Evolutionary conservation across 1,139 yeast species (phyloP).

Genomic region (Protomyces pachydermus): DNA sequence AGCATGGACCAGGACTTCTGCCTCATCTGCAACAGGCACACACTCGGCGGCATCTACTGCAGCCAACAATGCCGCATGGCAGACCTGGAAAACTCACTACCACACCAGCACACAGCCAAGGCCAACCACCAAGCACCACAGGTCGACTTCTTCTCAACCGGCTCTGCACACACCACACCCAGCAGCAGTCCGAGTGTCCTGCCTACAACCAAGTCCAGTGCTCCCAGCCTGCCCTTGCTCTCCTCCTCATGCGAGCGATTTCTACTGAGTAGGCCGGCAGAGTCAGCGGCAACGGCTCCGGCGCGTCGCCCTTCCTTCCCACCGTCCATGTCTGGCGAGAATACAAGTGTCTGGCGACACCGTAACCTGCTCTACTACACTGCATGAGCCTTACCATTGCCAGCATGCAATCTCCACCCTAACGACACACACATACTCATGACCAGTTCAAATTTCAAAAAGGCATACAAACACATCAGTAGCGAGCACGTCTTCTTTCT

Average conservation of each 20-base stretch:
- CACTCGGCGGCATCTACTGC: slow-evolving; percentile 27
- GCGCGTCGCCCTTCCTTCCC: background rate
- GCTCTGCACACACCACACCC: slow-evolving; percentile 3
- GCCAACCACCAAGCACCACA: background rate
- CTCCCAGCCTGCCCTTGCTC: slow-evolving; percentile 18
- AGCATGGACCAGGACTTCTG: slow-evolving; percentile 25
- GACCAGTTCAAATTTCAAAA: background rate
- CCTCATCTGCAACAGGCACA: slow-evolving; percentile 26
- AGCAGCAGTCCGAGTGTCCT: slow-evolving; percentile 12
- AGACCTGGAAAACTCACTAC: slow-evolving; percentile 1
- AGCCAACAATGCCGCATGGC: slow-evolving; percentile 17
- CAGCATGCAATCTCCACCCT: background rate
- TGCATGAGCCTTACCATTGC: background rate
- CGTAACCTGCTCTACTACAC: slow-evolving; percentile 18
- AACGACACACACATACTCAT: background rate
- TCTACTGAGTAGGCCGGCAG: slow-evolving; percentile 3
- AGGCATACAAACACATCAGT: background rate
- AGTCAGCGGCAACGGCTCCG: background rate
- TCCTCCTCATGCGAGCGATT: slow-evolving; percentile 3
- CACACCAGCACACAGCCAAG: background rate
- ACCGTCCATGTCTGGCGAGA: background rate
- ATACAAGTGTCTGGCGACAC: slow-evolving; percentile 21
- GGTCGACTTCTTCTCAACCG: background rate
- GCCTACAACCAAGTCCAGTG: slow-evolving; percentile 11
- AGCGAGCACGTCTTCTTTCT: background rate